phyloP scores from a whole-genome alignment of 1,139 yeast species.

The Candida sanyaensis region DNA sequence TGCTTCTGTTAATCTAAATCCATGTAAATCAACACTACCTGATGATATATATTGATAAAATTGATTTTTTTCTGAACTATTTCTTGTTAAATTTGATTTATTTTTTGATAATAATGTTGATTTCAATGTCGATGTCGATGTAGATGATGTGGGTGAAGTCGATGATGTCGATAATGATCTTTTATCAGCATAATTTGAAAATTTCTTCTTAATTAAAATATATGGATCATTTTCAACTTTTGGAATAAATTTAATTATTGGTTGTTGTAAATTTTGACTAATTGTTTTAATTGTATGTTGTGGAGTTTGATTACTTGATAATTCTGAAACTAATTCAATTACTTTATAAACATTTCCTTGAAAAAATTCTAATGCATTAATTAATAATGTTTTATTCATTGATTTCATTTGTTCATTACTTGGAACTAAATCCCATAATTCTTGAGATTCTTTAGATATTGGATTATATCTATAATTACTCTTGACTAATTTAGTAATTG shows the following conservation, averaged over 20 bases:
- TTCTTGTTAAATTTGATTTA: neutral
- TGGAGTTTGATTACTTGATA: slow-evolving; percentile 4
- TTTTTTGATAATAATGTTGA: neutral
- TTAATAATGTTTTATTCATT: slow-evolving; percentile 33
- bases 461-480: slow-evolving; percentile 16
- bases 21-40: slow-evolving; percentile 53
- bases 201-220: slow-evolving; percentile 4
- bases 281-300: neutral
- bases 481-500: slow-evolving; percentile 1
- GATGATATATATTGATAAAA: slow-evolving; percentile 11
- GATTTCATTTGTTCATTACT: slow-evolving; percentile 23
- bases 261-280: neutral
- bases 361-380: slow-evolving; percentile 37
- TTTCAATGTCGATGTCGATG: no score
- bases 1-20: slow-evolving; percentile 47
- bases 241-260: neutral
- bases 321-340: slow-evolving; percentile 22
- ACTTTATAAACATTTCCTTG: slow-evolving; percentile 39
- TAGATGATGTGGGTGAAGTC: no score
- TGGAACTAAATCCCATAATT: slow-evolving; percentile 19
- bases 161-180: neutral
- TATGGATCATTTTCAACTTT: slow-evolving; percentile 5
- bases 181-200: slow-evolving; percentile 2
- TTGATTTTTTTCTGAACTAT: neutral
- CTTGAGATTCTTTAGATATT: slow-evolving; percentile 17